Base-by-base conservation (phyloP, 2,329 filamentous ascomycete genomes). In the Colletotrichum sansevieriae region DNA sequence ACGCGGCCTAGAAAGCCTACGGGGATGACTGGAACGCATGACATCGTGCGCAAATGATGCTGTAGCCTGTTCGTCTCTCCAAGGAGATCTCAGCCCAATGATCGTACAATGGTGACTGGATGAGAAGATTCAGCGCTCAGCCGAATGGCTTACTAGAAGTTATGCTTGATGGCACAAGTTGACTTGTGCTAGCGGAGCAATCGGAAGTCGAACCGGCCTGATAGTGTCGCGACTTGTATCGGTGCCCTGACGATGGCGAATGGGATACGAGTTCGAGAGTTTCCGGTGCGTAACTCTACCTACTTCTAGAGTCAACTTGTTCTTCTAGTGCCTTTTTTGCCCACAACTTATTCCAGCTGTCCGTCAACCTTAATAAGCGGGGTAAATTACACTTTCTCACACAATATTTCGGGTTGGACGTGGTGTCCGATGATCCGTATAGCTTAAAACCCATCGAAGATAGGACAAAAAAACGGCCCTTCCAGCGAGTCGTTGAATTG, bases 211-310 rank as follows among this genome's bases (percentile, higher is more conserved):
- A 46, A 29, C 15, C 9, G n/a, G 25, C 12, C 8, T 58, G 11
- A 8, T 43, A 2, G 11, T 20, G 22, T 13, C 18, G 3, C n/a
- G 20, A 4, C n/a, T 41, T 22, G 33, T 8, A 11, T 55, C 35
- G 8, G 54, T 18, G 43, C 25, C 44, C 56, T 22, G 18, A 9
- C 18, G 25, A 59, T 15, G 56, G 43, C 29, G 37, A 49, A 47
- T 43, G 15, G 13, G 33, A 22, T 15, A 25, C 18, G 12, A 47
- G 12, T 12, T 13, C 20, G 56, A 59, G 29, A 59, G 43, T 59
- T 59, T 49, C 12, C 56, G 43, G 7, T 22, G 43, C 56, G 43
- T 47, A 49, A 59, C 56, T 33, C 29, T 59, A 59, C 29, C 43
- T 18, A 18, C 18, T 18, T 18, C 18, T 18, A 25, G 12, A 12